Evolutionary conservation across 805 yeast species (phyloP), one percentile per base, ranked within the genome.

Genomic region (Candida parachauliodes): DNA sequence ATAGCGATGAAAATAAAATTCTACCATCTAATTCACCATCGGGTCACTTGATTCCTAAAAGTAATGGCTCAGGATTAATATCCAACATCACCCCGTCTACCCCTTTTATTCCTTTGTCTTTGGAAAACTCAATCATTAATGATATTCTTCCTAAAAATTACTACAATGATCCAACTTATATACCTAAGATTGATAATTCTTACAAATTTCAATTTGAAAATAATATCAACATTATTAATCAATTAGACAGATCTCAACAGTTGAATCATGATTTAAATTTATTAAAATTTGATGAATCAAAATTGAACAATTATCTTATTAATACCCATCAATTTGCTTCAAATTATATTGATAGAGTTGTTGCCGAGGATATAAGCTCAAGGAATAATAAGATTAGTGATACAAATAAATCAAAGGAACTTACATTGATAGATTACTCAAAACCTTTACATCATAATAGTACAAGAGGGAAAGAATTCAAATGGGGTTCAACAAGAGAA

Each of bases 301-400:
- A 45, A 30, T 38, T 47, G 33, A 39, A 51, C 38, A 40, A 40
- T 30, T 21, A 42, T 17, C 44, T 50, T 19, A 18, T 41, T 5
- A 46, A 49, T 24, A 47, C 62, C 16, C 47, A 52, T 33, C 49
- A 52, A 15, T 33, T 59, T 16, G 50, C 65, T 9, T 39, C 54
- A 32, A 62, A 59, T 43, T 63, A 57, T 43, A 48, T 64, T 20
- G 68, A 63, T 23, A 50, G 69, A 12, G 59, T 60, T 16, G 57
- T 64, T 11, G 54, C 65, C 15, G 69, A 64, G 40, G 65, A 59
- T 38, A 50, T 61, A 18, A 49, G 60, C 28, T 41, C 59, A 26
- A 48, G 52, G 36, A 51, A 46, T 39, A 50, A 50, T 41, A 45
- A 45, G 32, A 52, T 44, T 24, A 35, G 41, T 36, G 46, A 42